A percentile compares a stretch with the other conserved stretches of the same genome.
phyloP scores from a whole-genome alignment of 768 basidiomycete species.

The Strobilomyces dryophilus region DNA sequence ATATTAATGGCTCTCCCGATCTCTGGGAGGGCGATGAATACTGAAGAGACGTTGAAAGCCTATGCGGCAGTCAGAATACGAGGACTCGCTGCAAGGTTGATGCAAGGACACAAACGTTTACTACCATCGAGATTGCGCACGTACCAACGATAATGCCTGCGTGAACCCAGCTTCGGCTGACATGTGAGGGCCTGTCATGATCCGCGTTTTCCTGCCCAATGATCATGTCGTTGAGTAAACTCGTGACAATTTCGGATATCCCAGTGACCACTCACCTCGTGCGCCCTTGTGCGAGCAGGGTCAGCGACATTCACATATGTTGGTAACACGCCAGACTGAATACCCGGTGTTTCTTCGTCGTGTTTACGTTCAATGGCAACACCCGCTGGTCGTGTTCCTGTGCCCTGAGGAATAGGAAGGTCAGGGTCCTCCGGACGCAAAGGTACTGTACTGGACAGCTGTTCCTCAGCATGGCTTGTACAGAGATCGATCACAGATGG shows the following conservation, averaged over 20 bases:
- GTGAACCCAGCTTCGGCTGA: background rate
- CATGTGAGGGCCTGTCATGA: background rate
- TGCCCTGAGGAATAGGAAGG: background rate
- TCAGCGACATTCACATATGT: no score
- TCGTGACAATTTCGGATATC: background rate
- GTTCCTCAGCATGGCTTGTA: background rate
- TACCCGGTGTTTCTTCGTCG: no score
- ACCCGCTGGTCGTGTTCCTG: background rate
- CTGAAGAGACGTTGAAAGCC: background rate
- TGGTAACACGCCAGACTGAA: no score
- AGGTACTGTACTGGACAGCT: background rate
- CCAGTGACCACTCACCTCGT: no score
- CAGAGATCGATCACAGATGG: background rate
- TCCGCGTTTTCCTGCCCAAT: background rate
- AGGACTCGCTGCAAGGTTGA: no score
- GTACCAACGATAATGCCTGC: background rate
- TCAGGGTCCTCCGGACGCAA: background rate
- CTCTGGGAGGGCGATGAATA: background rate
- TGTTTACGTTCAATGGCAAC: background rate
- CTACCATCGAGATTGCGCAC: background rate
- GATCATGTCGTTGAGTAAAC: background rate
- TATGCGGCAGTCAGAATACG: background rate
- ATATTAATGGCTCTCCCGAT: background rate
- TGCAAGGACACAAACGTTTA: background rate
- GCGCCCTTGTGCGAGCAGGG: no score